These are phyloP conservation scores for Polyporus arcularius DNA, from an alignment of 768 basidiomycete genomes.

Conservation along the genomic window DNA sequence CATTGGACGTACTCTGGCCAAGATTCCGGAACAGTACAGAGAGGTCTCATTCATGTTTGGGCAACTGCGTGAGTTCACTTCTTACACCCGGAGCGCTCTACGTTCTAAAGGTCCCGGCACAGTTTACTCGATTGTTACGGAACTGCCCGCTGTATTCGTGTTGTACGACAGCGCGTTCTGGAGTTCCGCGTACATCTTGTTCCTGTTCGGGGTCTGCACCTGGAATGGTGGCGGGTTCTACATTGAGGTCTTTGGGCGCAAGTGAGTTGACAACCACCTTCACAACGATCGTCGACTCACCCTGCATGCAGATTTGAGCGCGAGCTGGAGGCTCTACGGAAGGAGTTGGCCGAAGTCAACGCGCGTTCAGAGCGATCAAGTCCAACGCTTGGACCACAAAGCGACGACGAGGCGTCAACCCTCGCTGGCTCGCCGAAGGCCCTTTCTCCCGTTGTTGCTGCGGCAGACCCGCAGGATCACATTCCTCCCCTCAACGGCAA, in stretches of 20 bases:
- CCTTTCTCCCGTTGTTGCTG: constrained; percentile 23
- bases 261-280: constrained; percentile 52
- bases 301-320: constrained; percentile 73
- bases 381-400: constrained; percentile 39
- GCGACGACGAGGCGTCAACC: constrained; percentile 46
- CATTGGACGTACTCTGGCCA: constrained; percentile 72
- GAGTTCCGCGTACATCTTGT: constrained; percentile 75
- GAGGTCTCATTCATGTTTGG: constrained; percentile 80
- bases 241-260: constrained; percentile 95
- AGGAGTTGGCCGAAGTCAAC: constrained; percentile 78
- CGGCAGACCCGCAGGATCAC: constrained; percentile 21
- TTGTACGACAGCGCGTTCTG: constrained; percentile 80
- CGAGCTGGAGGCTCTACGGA: constrained; percentile 86
- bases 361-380: constrained; percentile 56
- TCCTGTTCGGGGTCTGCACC: constrained; percentile 83
- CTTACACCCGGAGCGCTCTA: neutral
- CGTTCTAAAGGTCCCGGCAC: constrained; percentile 6
- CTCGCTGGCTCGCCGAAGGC: constrained; percentile 38
- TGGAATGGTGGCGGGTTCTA: constrained; percentile 98
- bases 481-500: constrained; percentile 2
- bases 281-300: constrained; percentile 3
- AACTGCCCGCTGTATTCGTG: constrained; percentile 80
- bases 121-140: constrained; percentile 87
- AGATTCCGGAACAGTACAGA: constrained; percentile 60
- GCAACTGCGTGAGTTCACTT: constrained; percentile 61